Evolutionary conservation across 2,329 filamentous ascomycete genomes (phyloP).

Genomic region (Aspergillus phoenicis): DNA sequence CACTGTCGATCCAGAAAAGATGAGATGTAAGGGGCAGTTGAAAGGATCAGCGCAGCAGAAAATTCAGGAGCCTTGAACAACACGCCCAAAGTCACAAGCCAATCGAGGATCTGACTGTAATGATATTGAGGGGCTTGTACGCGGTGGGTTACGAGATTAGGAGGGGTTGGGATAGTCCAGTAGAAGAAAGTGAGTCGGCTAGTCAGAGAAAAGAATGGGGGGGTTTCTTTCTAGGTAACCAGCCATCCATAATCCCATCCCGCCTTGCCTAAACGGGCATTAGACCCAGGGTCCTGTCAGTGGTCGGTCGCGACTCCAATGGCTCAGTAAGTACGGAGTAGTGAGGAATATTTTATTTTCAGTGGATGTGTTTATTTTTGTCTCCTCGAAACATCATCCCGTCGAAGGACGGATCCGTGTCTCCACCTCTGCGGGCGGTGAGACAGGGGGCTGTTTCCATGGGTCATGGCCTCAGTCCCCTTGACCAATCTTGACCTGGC

Average conservation of each 20-base stretch:
- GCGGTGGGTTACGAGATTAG: neutral
- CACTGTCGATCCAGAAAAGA: neutral
- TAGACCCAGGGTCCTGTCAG: conserved; percentile 3
- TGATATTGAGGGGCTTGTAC: neutral
- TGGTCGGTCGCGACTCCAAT: neutral
- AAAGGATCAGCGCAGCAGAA: neutral
- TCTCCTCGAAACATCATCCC: neutral
- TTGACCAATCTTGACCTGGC: neutral
- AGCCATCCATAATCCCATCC: neutral
- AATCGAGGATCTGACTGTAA: neutral
- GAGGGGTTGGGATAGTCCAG: neutral
- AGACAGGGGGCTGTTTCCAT: neutral
- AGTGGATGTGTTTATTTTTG: too few relatives aligned
- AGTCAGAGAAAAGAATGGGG: neutral
- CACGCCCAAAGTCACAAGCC: neutral
- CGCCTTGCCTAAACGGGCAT: neutral
- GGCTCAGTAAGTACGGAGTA: neutral
- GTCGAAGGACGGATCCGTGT: neutral
- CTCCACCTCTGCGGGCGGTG: conserved; percentile 1
- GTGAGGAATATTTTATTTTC: neutral
- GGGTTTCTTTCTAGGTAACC: neutral
- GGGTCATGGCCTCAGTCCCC: neutral
- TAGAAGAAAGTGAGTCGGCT: neutral
- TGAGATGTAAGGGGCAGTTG: neutral
- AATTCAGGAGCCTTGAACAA: neutral